Conservation (phyloP, 2,329 filamentous ascomycete genomes). For the Colletotrichum sp. region DNA sequence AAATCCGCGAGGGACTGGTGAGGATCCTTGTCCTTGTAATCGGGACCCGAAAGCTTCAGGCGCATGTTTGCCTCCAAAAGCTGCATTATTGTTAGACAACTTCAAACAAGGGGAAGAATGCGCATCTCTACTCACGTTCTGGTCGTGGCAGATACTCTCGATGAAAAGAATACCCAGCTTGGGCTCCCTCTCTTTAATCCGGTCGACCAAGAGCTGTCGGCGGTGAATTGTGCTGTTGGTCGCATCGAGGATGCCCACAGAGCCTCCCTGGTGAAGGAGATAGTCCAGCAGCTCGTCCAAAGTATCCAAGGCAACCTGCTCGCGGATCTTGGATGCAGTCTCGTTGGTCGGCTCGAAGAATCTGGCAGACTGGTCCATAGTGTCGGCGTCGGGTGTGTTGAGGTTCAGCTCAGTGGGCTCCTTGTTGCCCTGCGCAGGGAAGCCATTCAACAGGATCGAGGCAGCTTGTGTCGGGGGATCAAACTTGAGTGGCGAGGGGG, state of each 20-base stretch:
- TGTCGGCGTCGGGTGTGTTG: conserved; percentile 39
- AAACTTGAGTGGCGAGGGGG: conserved; percentile 25
- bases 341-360: conserved; percentile 95
- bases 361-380: conserved; percentile 84
- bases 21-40: conserved; percentile 95
- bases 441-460: conserved; percentile 62
- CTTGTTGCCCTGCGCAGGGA: conserved; percentile 48
- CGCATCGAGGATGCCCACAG: conserved; percentile 94
- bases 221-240: conserved; percentile 95
- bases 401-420: conserved; percentile 37
- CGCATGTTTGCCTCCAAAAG: conserved; percentile 97
- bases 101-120: not conserved
- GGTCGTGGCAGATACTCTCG: conserved; percentile 90
- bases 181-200: conserved; percentile 82
- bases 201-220: conserved; percentile 82
- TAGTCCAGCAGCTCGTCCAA: conserved; percentile 92
- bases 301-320: conserved; percentile 91
- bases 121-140: conserved; percentile 53
- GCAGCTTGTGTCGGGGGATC: conserved; percentile 60
- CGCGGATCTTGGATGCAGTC: conserved; percentile 80
- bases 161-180: conserved; percentile 93
- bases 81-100: conserved; percentile 32
- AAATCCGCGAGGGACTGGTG: conserved; percentile 86
- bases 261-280: conserved; percentile 79
- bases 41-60: conserved; percentile 91